Conservation (phyloP, 352 stramenopile species). For the Pythium periplocum region DNA sequence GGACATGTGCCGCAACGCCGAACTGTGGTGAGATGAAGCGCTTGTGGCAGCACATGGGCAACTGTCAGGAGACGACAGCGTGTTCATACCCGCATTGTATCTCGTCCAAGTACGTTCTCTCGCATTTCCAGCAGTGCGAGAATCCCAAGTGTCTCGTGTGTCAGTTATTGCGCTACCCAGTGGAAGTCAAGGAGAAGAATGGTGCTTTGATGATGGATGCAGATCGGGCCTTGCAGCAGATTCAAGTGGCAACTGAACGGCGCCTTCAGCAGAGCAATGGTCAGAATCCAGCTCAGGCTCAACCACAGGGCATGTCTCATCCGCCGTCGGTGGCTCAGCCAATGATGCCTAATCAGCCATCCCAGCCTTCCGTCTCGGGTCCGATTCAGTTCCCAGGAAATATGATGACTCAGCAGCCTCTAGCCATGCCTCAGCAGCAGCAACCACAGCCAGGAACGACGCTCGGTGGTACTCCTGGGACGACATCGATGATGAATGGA, state of each 20-base stretch:
- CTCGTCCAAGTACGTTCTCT: conserved; percentile 98
- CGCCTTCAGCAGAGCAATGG: conserved; percentile 14
- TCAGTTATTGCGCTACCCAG: conserved; percentile 95
- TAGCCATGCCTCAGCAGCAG: conserved; percentile 5
- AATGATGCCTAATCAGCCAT: too few species aligned
- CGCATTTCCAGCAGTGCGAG: conserved; percentile 98
- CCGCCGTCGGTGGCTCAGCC: background rate
- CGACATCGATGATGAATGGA: background rate
- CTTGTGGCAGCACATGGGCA: conserved; percentile 98
- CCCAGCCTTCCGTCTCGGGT: background rate
- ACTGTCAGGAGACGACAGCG: conserved; percentile 95
- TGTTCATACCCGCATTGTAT: conserved; percentile 98
- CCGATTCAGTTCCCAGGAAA: background rate
- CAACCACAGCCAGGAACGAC: conserved; percentile 1
- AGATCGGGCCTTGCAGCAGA: conserved; percentile 69
- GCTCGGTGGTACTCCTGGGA: background rate
- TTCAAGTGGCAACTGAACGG: conserved; percentile 64
- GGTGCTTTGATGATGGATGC: conserved; percentile 80
- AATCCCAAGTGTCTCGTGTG: conserved; percentile 97
- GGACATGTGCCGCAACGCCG: conserved; percentile 91
- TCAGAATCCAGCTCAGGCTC: conserved; percentile 11
- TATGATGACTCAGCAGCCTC: conserved; percentile 10
- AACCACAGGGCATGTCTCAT: conserved; percentile 8
- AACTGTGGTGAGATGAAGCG: conserved; percentile 98
- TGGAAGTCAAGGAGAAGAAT: conserved; percentile 92